Evolutionary conservation across 2,329 filamentous ascomycete species (phyloP), one percentile per base, ranked within the genome.

Genomic region (Fusarium staphyleae): DNA sequence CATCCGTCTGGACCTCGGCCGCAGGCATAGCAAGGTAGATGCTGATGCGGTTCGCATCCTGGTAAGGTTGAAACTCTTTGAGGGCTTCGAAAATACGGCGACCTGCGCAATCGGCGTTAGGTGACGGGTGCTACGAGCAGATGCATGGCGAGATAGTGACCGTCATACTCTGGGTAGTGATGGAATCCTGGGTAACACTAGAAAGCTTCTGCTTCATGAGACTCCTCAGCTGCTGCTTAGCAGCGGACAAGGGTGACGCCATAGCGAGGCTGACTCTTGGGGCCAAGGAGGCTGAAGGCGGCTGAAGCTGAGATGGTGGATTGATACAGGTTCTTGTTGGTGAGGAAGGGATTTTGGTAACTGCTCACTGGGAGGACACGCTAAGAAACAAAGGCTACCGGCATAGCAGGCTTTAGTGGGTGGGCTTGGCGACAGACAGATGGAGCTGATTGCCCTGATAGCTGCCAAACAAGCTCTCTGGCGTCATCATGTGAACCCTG

Each of bases 11-110:
- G 19, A 96, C 83, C 76, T 99, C 95, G 18, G 87, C 89, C 9
- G 80, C 77, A 1, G 93, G 92, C 95, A 99, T 99, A 10, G 93
- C 95, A 13, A 99, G 80, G 71, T 96, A 99, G 50, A 99, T 81
- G 65, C 90, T 92, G 67, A 99, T 84, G 46, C 85, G 82, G 55
- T 79, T 82, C 34, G 95, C 93, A 48, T 87, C 79, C 59, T 85
- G 77, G 71, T 96, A 99, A 48, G 91, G 88, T 43, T 84, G 81
- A 66, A 93, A 84, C 10, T 81, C 78, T 36, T 87, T 77, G 30
- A 97, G 75, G 6, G 81, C 77, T 47, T 85, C 81, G 61, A 87
- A 87, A 16, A 90, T 86, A 62, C 77, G 77, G 43, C 78, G 75
- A 65, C 90, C 91, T 95, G 71, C 48, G 39, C 34, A 40, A 43